Evolutionary conservation across 495 filamentous ascomycete genomes (phyloP).

Genomic region (Penicillium lividum): DNA sequence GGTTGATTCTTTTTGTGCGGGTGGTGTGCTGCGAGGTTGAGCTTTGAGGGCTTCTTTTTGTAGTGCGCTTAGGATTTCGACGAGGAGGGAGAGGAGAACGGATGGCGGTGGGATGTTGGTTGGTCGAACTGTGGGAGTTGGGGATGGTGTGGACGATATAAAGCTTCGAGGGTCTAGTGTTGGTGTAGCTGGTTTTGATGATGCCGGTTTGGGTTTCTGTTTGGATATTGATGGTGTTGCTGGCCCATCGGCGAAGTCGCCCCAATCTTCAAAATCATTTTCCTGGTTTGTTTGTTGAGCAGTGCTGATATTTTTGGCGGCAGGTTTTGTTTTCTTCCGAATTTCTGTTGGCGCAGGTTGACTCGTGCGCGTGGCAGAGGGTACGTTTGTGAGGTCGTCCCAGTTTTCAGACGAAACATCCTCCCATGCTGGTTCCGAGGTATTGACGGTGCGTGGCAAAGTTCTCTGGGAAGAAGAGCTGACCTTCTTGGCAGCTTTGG

Average conservation of each 20-base stretch:
- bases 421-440: too few relatives aligned
- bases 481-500: too few relatives aligned
- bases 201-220: slow-evolving; percentile 6
- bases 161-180: slow-evolving; percentile 18
- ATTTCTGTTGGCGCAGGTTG: neutral
- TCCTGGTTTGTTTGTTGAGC: slow-evolving; percentile 53
- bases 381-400: too few relatives aligned
- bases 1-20: neutral
- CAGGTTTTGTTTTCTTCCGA: slow-evolving; percentile 2
- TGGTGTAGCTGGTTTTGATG: slow-evolving; percentile 3
- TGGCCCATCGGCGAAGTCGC: slow-evolving; percentile 42
- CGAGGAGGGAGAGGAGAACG: slow-evolving; percentile 74
- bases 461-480: too few relatives aligned
- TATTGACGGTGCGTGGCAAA: neutral
- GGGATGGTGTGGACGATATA: slow-evolving; percentile 7
- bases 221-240: slow-evolving; percentile 12
- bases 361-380: neutral
- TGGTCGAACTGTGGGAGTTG: slow-evolving; percentile 56
- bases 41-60: slow-evolving; percentile 37
- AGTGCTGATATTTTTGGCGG: slow-evolving; percentile 3
- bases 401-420: too few relatives aligned
- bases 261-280: slow-evolving; percentile 54
- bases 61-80: slow-evolving; percentile 57
- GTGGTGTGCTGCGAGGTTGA: slow-evolving; percentile 14
- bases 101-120: slow-evolving; percentile 89